A percentile compares a stretch with the other conserved stretches of the same genome.
These are phyloP conservation scores for Saccharata proteae DNA, from an alignment of 2,329 filamentous ascomycete genomes.

Conservation along the genomic window DNA sequence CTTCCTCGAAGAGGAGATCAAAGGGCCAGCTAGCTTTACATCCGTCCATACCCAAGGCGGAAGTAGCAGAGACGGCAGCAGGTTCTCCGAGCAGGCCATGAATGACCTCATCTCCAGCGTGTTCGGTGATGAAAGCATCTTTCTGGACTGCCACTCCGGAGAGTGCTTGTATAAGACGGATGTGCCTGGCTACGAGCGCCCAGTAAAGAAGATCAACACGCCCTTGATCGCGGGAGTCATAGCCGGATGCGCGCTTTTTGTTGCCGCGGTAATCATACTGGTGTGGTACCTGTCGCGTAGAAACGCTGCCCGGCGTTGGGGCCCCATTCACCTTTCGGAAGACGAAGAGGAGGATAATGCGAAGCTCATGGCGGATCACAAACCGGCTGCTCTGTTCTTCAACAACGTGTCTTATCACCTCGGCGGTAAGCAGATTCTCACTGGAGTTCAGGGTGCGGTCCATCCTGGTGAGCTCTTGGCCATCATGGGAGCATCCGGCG, in stretches of 20 bases:
- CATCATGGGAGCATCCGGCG: slow-evolving; percentile 96
- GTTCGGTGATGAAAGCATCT: slow-evolving; percentile 86
- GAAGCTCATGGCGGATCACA: slow-evolving; percentile 84
- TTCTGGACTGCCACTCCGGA: slow-evolving; percentile 67
- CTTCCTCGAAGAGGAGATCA: slow-evolving; percentile 71
- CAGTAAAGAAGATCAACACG: slow-evolving; percentile 91
- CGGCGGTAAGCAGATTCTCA: slow-evolving; percentile 78
- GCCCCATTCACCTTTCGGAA: slow-evolving; percentile 64
- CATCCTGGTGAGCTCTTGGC: slow-evolving; percentile 90
- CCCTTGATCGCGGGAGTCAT: slow-evolving; percentile 92
- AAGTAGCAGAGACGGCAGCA: slow-evolving; percentile 57
- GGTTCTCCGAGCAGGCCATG: slow-evolving; percentile 86
- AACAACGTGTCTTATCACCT: slow-evolving; percentile 77
- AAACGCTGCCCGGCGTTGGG: slow-evolving; percentile 46
- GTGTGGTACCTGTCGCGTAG: slow-evolving; percentile 84
- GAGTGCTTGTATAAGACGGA: slow-evolving; percentile 92
- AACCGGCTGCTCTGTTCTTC: slow-evolving; percentile 78
- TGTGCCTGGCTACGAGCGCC: slow-evolving; percentile 77
- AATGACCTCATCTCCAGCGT: slow-evolving; percentile 77
- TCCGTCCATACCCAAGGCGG: slow-evolving; percentile 46
- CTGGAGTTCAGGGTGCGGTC: slow-evolving; percentile 71
- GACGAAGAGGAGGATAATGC: slow-evolving; percentile 75
- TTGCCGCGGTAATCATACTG: slow-evolving; percentile 71
- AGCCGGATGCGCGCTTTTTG: slow-evolving; percentile 69
- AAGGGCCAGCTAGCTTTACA: slow-evolving; percentile 75